phyloP scores from a whole-genome alignment of 352 stramenopile genomes.

The Phytophthora parvispora region DNA sequence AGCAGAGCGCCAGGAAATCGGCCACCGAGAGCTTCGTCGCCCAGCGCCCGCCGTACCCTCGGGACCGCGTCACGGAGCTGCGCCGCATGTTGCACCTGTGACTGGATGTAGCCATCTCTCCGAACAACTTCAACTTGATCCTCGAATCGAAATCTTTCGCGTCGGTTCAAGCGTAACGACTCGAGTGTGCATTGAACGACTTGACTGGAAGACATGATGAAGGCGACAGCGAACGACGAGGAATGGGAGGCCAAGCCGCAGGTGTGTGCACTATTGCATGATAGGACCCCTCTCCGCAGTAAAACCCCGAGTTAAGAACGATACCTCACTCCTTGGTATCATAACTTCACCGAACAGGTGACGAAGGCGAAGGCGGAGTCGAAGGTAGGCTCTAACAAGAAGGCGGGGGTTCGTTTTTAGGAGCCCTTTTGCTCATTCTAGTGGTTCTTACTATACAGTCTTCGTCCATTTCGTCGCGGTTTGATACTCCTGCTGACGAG shows the following conservation, averaged over 20 bases:
- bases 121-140: slow-evolving; percentile 30
- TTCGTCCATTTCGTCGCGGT: slow-evolving; percentile 11
- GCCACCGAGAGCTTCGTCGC: slow-evolving; percentile 43
- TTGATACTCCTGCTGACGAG: slow-evolving; percentile 37
- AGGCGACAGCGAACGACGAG: slow-evolving; percentile 31
- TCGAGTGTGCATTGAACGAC: neutral
- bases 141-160: slow-evolving; percentile 26
- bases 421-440: neutral
- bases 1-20: slow-evolving; percentile 40
- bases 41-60: slow-evolving; percentile 39
- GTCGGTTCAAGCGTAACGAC: slow-evolving; percentile 34
- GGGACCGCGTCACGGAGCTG: slow-evolving; percentile 31
- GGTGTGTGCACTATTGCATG: slow-evolving; percentile 18
- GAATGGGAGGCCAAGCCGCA: slow-evolving; percentile 24
- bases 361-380: slow-evolving; percentile 25
- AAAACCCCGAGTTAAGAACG: neutral
- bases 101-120: slow-evolving; percentile 4
- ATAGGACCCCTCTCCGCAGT: no score
- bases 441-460: neutral
- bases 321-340: neutral
- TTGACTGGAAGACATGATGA: slow-evolving; percentile 29
- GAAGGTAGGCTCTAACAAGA: slow-evolving; percentile 2
- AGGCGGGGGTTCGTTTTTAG: neutral
- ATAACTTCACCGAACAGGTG: slow-evolving; percentile 2
- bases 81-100: slow-evolving; percentile 24